These are phyloP conservation scores for Botrytis deweyae DNA, from an alignment of 2,329 filamentous ascomycete species.

Conservation along the genomic window DNA sequence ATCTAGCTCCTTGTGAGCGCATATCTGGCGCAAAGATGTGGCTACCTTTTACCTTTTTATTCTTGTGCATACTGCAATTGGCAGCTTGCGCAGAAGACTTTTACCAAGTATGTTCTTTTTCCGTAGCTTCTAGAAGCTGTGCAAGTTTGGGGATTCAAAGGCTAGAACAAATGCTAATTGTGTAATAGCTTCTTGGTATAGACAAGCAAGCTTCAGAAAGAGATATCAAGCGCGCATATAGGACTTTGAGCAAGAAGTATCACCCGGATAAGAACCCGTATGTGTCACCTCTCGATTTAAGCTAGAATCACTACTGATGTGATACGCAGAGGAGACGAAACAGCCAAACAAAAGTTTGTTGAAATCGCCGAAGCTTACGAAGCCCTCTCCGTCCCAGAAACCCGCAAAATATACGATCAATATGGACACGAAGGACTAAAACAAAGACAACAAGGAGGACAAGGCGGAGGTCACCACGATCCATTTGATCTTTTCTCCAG, in stretches of 20 bases:
- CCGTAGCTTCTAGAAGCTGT: background rate
- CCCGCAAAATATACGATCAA: slow-evolving; percentile 87
- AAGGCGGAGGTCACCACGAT: slow-evolving; percentile 66
- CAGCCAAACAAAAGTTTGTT: slow-evolving; percentile 87
- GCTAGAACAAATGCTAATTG: slow-evolving; percentile 26
- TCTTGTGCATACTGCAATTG: slow-evolving; percentile 55
- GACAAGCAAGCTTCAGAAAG: slow-evolving; percentile 76
- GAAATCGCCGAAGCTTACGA: slow-evolving; percentile 95
- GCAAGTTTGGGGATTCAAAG: background rate
- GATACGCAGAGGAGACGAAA: slow-evolving; percentile 65
- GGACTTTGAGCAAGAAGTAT: slow-evolving; percentile 88
- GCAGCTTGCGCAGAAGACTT: slow-evolving; percentile 67
- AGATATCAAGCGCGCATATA: slow-evolving; percentile 92
- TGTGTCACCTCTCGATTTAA: slow-evolving; percentile 40
- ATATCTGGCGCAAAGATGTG: slow-evolving; percentile 45
- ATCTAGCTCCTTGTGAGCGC: slow-evolving; percentile 25
- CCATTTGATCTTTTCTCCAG: slow-evolving; percentile 95
- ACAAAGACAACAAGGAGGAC: slow-evolving; percentile 72
- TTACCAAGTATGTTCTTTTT: slow-evolving; percentile 63
- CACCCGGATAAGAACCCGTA: slow-evolving; percentile 99
- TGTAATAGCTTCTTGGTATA: slow-evolving; percentile 69
- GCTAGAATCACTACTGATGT: slow-evolving; percentile 1
- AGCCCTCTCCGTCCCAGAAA: slow-evolving; percentile 74
- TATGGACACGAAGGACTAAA: slow-evolving; percentile 90
- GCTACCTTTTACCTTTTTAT: slow-evolving; percentile 52